Conservation (phyloP, 176 grass and related monocot genomes). For the Themeda triandra region DNA sequence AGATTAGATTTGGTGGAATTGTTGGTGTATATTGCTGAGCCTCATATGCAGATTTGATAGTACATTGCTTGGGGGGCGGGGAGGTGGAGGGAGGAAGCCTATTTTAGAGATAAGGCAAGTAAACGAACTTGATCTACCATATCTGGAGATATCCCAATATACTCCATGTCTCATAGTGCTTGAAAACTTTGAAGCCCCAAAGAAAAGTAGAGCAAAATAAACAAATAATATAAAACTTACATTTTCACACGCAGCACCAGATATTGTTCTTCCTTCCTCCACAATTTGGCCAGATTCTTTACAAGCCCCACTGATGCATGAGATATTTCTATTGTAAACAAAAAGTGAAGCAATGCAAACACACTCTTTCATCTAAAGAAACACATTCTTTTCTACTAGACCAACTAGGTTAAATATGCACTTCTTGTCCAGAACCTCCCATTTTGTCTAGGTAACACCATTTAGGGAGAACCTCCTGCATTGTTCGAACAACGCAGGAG, state of each 20-base stretch:
- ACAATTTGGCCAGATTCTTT: conserved; percentile 13
- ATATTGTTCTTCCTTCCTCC: conserved; percentile 20
- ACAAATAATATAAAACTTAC: conserved; percentile 26
- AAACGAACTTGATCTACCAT: background rate
- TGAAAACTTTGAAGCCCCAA: background rate
- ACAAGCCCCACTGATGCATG: conserved; percentile 10
- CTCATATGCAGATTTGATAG: background rate
- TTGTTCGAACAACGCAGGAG: too few relatives aligned
- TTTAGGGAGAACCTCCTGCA: too few relatives aligned
- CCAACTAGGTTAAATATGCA: background rate
- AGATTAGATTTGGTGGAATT: background rate
- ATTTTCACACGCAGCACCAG: conserved; percentile 25
- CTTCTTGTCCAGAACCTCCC: background rate
- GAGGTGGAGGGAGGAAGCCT: too few relatives aligned
- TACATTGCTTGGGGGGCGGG: background rate
- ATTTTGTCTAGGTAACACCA: background rate
- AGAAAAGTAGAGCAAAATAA: background rate
- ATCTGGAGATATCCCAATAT: background rate
- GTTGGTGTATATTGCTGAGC: background rate
- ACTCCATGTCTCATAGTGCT: background rate
- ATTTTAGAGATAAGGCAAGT: background rate
- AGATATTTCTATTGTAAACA: background rate
- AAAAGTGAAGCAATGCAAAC: conserved; percentile 1
- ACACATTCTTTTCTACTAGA: background rate
- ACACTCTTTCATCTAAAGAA: background rate